phyloP scores from a whole-genome alignment of 2,329 filamentous ascomycete species.

The Proliferodiscus dingleyae region DNA sequence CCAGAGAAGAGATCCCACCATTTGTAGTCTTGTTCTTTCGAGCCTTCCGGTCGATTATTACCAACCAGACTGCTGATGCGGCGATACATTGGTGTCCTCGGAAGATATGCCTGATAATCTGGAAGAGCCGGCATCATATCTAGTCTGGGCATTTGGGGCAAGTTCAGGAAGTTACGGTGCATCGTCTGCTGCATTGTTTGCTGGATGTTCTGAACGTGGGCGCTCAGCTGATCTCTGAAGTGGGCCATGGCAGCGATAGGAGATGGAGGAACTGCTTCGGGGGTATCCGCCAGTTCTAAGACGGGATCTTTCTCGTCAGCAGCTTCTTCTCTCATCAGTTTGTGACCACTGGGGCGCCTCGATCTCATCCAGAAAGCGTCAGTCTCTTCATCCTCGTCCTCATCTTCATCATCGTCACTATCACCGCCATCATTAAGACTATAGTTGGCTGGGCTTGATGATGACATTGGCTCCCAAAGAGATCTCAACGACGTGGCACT shows the following conservation, averaged over 20 bases:
- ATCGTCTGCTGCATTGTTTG: constrained; percentile 70
- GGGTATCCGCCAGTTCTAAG: constrained; percentile 22
- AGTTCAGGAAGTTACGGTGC: constrained; percentile 57
- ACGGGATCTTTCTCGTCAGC: constrained; percentile 20
- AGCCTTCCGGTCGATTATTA: constrained; percentile 37
- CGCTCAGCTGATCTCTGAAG: constrained; percentile 67
- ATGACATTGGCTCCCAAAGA: constrained; percentile 56
- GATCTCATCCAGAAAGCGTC: constrained; percentile 33
- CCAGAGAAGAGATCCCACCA: constrained; percentile 66
- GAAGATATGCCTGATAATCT: constrained; percentile 66
- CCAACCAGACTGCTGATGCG: constrained; percentile 67
- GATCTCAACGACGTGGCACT: constrained; percentile 65
- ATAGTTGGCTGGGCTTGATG: constrained; percentile 32
- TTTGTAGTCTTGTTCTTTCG: constrained; percentile 47
- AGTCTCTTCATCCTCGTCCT: constrained; percentile 28
- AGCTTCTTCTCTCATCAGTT: constrained; percentile 10
- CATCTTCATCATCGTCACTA: constrained; percentile 36
- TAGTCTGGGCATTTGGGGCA: constrained; percentile 56
- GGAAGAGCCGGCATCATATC: constrained; percentile 39
- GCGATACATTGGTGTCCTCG: constrained; percentile 58
- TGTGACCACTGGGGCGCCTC: constrained; percentile 29
- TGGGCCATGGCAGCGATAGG: constrained; percentile 62
- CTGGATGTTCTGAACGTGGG: constrained; percentile 73
- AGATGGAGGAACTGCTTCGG: constrained; percentile 36
- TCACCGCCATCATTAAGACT: constrained; percentile 40